Evolutionary conservation across 2,329 filamentous ascomycete species (phyloP).

Genomic region (Alternaria arborescens): DNA sequence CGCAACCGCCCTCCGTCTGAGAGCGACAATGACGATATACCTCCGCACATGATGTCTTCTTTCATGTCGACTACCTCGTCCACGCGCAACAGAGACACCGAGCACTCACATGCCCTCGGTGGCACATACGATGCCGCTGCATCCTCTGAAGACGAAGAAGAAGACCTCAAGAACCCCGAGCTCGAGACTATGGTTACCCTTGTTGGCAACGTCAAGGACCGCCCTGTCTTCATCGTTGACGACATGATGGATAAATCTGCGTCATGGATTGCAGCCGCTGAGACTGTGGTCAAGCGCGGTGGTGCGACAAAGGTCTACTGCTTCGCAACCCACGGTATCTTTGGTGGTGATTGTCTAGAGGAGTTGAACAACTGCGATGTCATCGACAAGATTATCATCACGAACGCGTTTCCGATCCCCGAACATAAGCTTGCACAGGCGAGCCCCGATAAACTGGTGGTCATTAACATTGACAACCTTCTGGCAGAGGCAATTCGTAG

Average conservation of each 20-base stretch:
- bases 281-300: slow-evolving; percentile 94
- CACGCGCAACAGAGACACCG: slow-evolving; percentile 43
- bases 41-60: slow-evolving; percentile 86
- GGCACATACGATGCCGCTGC: slow-evolving; percentile 85
- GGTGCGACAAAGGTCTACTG: slow-evolving; percentile 94
- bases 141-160: slow-evolving; percentile 91
- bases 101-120: slow-evolving; percentile 76
- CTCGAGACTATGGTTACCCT: slow-evolving; percentile 95
- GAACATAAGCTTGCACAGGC: slow-evolving; percentile 74
- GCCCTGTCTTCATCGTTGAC: slow-evolving; percentile 92
- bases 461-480: slow-evolving; percentile 88
- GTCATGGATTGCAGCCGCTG: slow-evolving; percentile 96
- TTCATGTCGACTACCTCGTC: slow-evolving; percentile 82
- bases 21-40: slow-evolving; percentile 60
- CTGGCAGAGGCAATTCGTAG: slow-evolving; percentile 91
- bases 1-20: slow-evolving; percentile 55
- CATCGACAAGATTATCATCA: slow-evolving; percentile 93
- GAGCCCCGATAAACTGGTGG: slow-evolving; percentile 75
- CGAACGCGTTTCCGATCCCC: slow-evolving; percentile 94
- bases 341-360: slow-evolving; percentile 86
- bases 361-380: slow-evolving; percentile 92
- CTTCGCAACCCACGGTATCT: slow-evolving; percentile 95
- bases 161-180: slow-evolving; percentile 79
- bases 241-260: slow-evolving; percentile 99
- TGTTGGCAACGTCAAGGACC: slow-evolving; percentile 90